Evolutionary conservation across 2,329 filamentous ascomycete genomes (phyloP), one percentile per base, ranked within the genome.

Genomic region (Cytospora piceae): DNA sequence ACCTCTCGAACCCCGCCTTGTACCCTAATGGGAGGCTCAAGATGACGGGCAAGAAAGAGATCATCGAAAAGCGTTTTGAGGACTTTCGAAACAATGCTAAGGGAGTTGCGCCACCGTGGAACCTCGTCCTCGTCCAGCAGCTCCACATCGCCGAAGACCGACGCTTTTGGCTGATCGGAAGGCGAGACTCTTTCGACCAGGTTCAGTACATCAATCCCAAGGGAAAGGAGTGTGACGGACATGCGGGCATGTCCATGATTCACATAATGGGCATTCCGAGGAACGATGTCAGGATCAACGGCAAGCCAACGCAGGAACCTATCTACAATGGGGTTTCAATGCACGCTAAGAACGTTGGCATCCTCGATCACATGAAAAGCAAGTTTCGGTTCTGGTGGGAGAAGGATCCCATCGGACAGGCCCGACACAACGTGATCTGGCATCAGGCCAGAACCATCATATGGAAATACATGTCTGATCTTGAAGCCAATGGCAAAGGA

Each of bases 1-100:
- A 60, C 9, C 7, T 60, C 8, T 49, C 58, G 15, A 60, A 60
- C 22, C n/a, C 58, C 2, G 51, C 20, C n/a, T 53, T 60, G 22
- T 60, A 60, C 11, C 58, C 58, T 34, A 60, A 60, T n/a, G 58
- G 58, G 24, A 60, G n/a, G 31, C 58, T 53, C 14, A 60, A 60
- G 31, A 20, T 60, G 46, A 49, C 34, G 7, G 58, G 58, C 1
- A 60, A 60, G 46, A 53, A 12, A 24, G 58, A 52, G 4, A 52
- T 60, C 14, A 52, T 60, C 46, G 51, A 60, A 49, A 39, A 60
- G 31, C 58, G 58, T 1, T 60, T 60, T 8, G 58, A 60, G 20
- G 58, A 60, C 12, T 60, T 60, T 24, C 58, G 58, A 9, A 24
- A 52, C 46, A 60, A 60, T 31, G 58, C 58, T 3, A 60, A 39